A percentile compares a stretch with the other conserved stretches of the same genome.
Evolutionary conservation across 1,284 basidiomycete genomes (phyloP).

Genomic region (Malassezia japonica): DNA sequence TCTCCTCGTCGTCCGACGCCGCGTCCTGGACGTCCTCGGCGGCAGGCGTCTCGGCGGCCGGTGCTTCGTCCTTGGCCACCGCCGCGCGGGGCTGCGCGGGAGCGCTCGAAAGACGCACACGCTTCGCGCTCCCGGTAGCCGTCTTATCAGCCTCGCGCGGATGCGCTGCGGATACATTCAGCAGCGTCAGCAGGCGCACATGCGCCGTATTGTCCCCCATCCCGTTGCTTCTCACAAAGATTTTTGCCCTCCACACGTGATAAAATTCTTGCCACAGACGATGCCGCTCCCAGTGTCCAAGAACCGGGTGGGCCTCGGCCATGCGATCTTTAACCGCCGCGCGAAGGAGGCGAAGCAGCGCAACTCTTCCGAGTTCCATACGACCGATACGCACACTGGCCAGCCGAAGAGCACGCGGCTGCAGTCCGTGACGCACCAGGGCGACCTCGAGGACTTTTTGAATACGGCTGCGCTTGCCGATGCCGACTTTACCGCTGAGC

Average conservation of each 20-base stretch:
- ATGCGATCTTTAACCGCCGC: constrained; percentile 40
- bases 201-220: constrained; percentile 20
- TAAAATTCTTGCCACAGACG: constrained; percentile 1
- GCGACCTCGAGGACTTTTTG: constrained; percentile 89
- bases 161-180: constrained; percentile 73
- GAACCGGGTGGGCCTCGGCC: constrained; percentile 44
- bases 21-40: too few relatives aligned
- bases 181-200: constrained; percentile 67
- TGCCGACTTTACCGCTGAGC: constrained; percentile 92
- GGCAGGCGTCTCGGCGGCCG: constrained; percentile 4
- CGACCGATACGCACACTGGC: constrained; percentile 50
- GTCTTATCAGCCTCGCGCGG: constrained; percentile 11
- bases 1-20: constrained; percentile 26
- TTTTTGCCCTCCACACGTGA: constrained; percentile 16
- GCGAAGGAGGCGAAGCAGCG: constrained; percentile 35
- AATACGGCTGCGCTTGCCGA: constrained; percentile 90
- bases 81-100: neutral
- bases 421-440: constrained; percentile 88
- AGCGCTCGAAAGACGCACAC: neutral
- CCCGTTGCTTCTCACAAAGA: neutral
- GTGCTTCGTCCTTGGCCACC: neutral
- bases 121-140: neutral
- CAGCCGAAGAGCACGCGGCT: constrained; percentile 52
- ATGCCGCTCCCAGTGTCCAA: constrained; percentile 42
- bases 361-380: constrained; percentile 40